Conservation (phyloP, 495 filamentous ascomycete species). For the Stereocaulon alpinum region DNA sequence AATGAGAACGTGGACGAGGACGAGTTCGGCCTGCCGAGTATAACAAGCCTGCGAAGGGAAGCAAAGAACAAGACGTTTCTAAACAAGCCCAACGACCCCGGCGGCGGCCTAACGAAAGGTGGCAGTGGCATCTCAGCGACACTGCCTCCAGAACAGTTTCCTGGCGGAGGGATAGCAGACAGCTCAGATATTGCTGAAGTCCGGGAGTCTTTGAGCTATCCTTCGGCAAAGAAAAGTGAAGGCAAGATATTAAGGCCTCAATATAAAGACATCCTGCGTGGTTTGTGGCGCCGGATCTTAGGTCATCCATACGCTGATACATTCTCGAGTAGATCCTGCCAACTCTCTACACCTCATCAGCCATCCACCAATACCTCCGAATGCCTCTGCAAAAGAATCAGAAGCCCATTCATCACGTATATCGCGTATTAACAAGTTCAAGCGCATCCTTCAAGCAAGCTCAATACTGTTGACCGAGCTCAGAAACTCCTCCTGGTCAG, state of each 20-base stretch:
- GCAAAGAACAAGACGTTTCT: slow-evolving; percentile 40
- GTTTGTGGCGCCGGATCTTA: slow-evolving; percentile 28
- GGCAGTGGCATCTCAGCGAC: slow-evolving; percentile 27
- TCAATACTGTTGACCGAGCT: slow-evolving; percentile 78
- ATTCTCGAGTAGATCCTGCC: slow-evolving; percentile 58
- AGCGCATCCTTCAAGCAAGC: slow-evolving; percentile 81
- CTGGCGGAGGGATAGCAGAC: slow-evolving; percentile 47
- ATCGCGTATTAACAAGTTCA: slow-evolving; percentile 96
- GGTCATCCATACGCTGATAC: slow-evolving; percentile 9
- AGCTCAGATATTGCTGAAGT: slow-evolving; percentile 89
- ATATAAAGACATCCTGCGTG: slow-evolving; percentile 89
- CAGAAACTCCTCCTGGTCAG: slow-evolving; percentile 79
- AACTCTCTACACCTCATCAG: slow-evolving; percentile 92
- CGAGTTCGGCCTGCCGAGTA: slow-evolving; percentile 85
- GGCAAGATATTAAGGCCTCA: slow-evolving; percentile 93
- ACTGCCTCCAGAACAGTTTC: slow-evolving; percentile 24
- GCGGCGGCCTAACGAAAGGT: slow-evolving; percentile 23
- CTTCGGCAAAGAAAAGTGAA: slow-evolving; percentile 73
- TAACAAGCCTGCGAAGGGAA: slow-evolving; percentile 76
- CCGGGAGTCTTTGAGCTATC: slow-evolving; percentile 77
- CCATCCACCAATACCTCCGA: slow-evolving; percentile 63
- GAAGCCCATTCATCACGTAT: slow-evolving; percentile 83
- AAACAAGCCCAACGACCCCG: slow-evolving; percentile 40
- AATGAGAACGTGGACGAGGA: slow-evolving; percentile 74
- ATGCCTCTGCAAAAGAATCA: slow-evolving; percentile 71